Evolutionary conservation across 257 asterid genomes (phyloP).

Genomic region (Fraxinus excelsior): DNA sequence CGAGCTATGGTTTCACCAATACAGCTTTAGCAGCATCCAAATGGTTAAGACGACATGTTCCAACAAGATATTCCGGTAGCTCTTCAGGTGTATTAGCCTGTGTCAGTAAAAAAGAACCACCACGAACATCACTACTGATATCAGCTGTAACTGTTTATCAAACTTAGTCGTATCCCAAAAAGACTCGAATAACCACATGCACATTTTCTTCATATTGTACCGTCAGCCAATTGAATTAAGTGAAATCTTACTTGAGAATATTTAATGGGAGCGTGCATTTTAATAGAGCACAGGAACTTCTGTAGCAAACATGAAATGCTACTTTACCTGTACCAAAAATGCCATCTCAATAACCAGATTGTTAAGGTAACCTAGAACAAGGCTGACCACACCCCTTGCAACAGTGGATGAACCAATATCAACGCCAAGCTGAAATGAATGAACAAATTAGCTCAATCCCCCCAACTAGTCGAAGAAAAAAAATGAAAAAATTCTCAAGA

Average conservation of each 20-base stretch:
- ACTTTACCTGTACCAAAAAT: conserved; percentile 69
- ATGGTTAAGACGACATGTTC: conserved; percentile 88
- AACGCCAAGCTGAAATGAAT: conserved; percentile 60
- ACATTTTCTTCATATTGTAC: neutral
- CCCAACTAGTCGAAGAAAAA: neutral
- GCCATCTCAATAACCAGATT: conserved; percentile 88
- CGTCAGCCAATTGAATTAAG: neutral
- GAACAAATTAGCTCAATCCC: neutral
- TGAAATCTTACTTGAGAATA: neutral
- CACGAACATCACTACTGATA: conserved; percentile 2
- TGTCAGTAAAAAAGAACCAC: conserved; percentile 22
- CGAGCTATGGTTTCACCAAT: conserved; percentile 41
- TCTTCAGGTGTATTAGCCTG: conserved; percentile 84
- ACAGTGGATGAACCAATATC: conserved; percentile 90
- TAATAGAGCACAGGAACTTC: neutral
- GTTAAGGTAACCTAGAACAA: conserved; percentile 85
- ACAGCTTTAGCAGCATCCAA: conserved; percentile 70
- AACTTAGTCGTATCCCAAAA: neutral
- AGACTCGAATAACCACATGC: neutral
- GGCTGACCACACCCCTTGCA: conserved; percentile 86
- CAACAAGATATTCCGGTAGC: conserved; percentile 76
- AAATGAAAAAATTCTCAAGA: neutral
- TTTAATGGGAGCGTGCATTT: neutral
- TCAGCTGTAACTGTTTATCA: neutral
- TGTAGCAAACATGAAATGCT: neutral